Conservation (phyloP, 208 protist genomes). For the Tritrichomonas foetus region DNA sequence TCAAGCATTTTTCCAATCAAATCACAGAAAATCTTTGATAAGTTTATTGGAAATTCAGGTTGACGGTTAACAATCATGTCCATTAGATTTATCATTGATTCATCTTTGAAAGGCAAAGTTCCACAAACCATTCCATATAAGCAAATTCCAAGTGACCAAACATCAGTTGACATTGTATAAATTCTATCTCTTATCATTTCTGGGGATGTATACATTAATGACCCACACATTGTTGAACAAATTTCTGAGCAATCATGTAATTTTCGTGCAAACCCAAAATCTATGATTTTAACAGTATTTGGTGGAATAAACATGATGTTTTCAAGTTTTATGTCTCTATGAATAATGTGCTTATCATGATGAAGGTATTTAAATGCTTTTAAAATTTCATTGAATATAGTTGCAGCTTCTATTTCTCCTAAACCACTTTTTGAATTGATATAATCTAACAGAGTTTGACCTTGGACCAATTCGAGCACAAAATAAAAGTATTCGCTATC, state of each 20-base stretch:
- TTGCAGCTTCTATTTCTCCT: neutral
- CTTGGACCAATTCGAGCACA: neutral
- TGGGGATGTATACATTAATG: neutral
- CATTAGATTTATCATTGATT: too few relatives aligned
- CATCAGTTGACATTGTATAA: neutral
- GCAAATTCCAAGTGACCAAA: neutral
- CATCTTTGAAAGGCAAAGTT: neutral
- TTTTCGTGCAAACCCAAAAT: neutral
- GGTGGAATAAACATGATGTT: neutral
- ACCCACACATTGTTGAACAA: neutral
- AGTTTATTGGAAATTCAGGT: too few relatives aligned
- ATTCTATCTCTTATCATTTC: neutral
- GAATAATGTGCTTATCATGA: neutral
- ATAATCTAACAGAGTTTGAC: neutral
- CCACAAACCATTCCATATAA: neutral
- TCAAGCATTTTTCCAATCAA: too few relatives aligned
- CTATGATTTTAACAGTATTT: neutral
- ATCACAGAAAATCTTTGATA: too few relatives aligned
- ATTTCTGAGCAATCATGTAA: neutral
- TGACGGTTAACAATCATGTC: too few relatives aligned
- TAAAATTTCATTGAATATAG: neutral
- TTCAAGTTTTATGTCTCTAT: neutral
- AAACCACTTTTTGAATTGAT: neutral
- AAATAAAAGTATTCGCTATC: neutral
- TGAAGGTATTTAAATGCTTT: neutral